Evolutionary conservation across 2,329 filamentous ascomycete species (phyloP), one percentile per base, ranked within the genome.

Genomic region (Venturiaceae sp.): DNA sequence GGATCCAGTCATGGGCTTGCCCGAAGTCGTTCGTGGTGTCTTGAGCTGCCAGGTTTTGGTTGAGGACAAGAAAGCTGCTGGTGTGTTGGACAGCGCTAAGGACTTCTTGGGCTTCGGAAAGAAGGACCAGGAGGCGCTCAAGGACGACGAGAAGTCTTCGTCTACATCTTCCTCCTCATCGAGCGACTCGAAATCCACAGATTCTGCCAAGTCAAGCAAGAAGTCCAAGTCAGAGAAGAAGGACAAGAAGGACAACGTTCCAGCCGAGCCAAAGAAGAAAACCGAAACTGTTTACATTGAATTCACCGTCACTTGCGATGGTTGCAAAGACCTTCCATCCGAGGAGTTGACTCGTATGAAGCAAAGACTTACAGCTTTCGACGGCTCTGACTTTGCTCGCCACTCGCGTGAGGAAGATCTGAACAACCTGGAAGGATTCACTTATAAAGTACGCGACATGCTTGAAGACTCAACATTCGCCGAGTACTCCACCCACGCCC

Each of bases 41-140:
- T 85, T 94, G 5, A 92, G 92, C 70, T 99, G 94, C 68, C 89
- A 95, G 69, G 83, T 87, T 28, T 88, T 95, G 56, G 80, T 80
- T 4, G 71, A 74, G 8, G 84, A 85, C 52, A 83, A 83, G 72
- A 90, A 91, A 70, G 23, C 44, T 30, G 89, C 88, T 63, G 85
- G 87, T 55, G 82, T 97, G 53, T 88, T 96, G 53, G 92, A 96
- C 67, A 92, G 90, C 46, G 90, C 97, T 64, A 99, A 99, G 80
- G 95, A 92, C 63, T 83, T 96, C 62, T 95, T 99, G 68, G 94
- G 94, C 5, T 92, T 97, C 69, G 88, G 88, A 67, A 90, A 90
- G 75, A 95, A 95, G 30, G 60, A 62, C n/a, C 88, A 96, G 73
- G 80, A 82, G 62, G 76, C 81, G 7, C 68, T 96, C 34, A 80